These are phyloP conservation scores for Dioscorea dumetorum DNA, from an alignment of 106 monocot genomes.

Conservation along the genomic window DNA sequence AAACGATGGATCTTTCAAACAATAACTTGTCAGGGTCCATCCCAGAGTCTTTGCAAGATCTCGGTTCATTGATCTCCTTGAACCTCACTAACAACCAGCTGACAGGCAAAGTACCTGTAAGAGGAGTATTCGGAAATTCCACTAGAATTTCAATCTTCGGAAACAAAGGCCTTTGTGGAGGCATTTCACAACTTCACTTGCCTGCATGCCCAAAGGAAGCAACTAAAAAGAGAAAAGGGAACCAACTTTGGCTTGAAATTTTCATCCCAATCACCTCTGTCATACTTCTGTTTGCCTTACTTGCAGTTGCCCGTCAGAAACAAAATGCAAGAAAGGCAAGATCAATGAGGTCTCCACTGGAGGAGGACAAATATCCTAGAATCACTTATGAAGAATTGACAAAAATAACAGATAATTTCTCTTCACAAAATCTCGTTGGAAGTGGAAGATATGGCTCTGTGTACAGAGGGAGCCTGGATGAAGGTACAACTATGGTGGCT, in stretches of 20 bases:
- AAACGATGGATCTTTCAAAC: background rate
- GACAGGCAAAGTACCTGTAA: no score
- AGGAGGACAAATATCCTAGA: background rate
- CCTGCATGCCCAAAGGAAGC: background rate
- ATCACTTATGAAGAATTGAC: background rate
- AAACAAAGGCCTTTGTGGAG: constrained; percentile 10
- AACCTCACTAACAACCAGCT: background rate
- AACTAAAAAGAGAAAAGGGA: background rate
- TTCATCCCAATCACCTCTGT: no score
- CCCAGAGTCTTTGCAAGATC: background rate
- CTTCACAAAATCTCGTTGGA: background rate
- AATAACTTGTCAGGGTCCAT: constrained; percentile 6
- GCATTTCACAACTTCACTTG: constrained; percentile 5
- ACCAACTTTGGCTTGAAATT: no score
- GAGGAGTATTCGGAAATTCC: background rate
- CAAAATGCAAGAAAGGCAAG: no score
- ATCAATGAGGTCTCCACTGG: background rate
- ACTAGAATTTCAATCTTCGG: constrained; percentile 2
- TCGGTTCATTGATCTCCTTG: no score
- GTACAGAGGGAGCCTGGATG: background rate
- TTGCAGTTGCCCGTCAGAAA: no score
- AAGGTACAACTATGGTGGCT: background rate
- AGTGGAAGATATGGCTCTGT: constrained; percentile 1
- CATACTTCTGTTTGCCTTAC: no score
- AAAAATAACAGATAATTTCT: background rate